phyloP scores from a whole-genome alignment of 768 basidiomycete species.

The Lyophyllum decastes region DNA sequence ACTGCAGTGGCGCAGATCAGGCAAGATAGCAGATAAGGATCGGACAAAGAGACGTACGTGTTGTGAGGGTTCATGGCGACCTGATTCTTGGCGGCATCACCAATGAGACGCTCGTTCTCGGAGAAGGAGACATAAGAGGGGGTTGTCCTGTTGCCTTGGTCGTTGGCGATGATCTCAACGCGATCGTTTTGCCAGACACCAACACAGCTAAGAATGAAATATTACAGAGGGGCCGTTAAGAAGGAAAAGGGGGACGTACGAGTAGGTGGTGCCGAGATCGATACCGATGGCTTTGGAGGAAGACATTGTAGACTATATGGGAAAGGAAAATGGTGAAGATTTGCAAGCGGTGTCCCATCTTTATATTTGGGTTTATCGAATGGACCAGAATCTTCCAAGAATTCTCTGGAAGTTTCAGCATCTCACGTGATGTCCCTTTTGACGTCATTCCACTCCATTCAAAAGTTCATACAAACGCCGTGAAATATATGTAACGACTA shows the following conservation, averaged over 20 bases:
- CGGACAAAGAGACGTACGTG: conserved; percentile 47
- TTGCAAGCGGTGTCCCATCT: conserved; percentile 21
- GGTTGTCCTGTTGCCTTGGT: conserved; percentile 93
- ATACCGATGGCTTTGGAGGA: conserved; percentile 85
- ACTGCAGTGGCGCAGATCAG: conserved; percentile 36
- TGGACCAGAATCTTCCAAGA: conserved; percentile 33
- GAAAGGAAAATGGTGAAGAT: conserved; percentile 12
- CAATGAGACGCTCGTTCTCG: conserved; percentile 94
- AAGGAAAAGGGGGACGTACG: conserved; percentile 48
- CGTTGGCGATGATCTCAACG: conserved; percentile 97
- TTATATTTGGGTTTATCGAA: conserved; percentile 41
- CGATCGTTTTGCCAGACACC: conserved; percentile 99
- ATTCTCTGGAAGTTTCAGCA: conserved; percentile 46
- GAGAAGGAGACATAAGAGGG: conserved; percentile 97
- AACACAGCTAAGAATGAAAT: conserved; percentile 70
- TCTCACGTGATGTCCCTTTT: conserved; percentile 34
- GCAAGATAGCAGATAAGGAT: not conserved
- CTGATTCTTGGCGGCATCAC: conserved; percentile 99
- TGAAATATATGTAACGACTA: conserved; percentile 5
- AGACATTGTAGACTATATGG: conserved; percentile 40
- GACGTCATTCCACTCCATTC: conserved; percentile 10
- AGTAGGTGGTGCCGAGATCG: conserved; percentile 92
- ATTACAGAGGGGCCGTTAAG: conserved; percentile 9
- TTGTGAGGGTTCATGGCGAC: conserved; percentile 98
- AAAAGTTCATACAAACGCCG: not conserved